phyloP scores from a whole-genome alignment of 306 rosid genomes.

The Malus sylvestris region DNA sequence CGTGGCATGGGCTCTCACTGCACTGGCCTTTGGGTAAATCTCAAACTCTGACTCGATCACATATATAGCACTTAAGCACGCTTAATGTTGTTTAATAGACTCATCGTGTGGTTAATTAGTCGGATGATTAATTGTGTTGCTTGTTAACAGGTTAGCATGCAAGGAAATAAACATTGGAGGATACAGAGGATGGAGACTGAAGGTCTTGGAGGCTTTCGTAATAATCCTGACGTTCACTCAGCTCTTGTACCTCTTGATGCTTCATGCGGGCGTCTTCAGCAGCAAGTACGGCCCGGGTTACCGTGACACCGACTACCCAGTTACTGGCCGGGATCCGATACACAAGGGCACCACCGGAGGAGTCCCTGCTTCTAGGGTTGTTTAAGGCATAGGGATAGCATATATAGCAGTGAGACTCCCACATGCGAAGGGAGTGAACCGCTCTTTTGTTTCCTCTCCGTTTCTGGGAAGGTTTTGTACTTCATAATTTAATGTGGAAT shows the following conservation, averaged over 20 bases:
- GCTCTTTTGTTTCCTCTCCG: background rate
- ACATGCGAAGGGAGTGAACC: background rate
- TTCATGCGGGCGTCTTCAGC: conserved; percentile 77
- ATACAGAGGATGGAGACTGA: conserved; percentile 81
- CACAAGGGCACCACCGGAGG: conserved; percentile 42
- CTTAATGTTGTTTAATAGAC: background rate
- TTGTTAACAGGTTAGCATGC: conserved; percentile 59
- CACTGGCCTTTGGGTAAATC: conserved; percentile 22
- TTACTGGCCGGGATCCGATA: conserved; percentile 36
- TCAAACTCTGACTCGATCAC: background rate
- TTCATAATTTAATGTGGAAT: background rate
- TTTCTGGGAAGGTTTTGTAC: background rate
- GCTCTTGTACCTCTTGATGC: conserved; percentile 44
- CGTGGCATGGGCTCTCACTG: conserved; percentile 80
- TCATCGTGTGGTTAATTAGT: background rate
- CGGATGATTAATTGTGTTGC: background rate
- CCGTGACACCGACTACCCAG: conserved; percentile 48
- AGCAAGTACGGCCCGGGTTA: conserved; percentile 87
- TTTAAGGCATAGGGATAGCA: background rate
- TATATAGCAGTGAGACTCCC: background rate
- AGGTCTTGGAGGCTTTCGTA: conserved; percentile 64
- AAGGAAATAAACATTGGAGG: conserved; percentile 79
- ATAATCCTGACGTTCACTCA: conserved; percentile 71
- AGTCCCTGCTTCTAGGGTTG: conserved; percentile 33
- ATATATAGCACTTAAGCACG: background rate